phyloP scores from a whole-genome alignment of 1,284 basidiomycete genomes.

The Thecaphora frezii region DNA sequence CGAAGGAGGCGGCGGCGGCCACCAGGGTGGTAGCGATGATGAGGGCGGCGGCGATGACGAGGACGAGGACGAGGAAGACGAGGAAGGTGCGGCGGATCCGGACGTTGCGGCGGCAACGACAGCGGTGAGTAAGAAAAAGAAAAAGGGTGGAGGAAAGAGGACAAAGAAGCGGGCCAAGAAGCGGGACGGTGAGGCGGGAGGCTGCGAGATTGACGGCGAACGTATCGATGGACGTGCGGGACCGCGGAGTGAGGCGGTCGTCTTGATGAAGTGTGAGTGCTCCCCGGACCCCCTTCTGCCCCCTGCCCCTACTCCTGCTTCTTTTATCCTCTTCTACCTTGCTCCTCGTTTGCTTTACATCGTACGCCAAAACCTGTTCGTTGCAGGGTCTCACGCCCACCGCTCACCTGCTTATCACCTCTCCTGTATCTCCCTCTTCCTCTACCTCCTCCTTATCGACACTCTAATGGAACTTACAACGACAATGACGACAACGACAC shows the following conservation, averaged over 20 bases:
- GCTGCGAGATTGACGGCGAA: conserved; percentile 34
- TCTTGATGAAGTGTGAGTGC: conserved; percentile 28
- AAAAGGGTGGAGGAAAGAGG: conserved; percentile 3
- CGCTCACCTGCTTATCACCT: not conserved
- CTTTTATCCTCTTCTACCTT: too few species aligned
- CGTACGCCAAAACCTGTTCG: too few species aligned
- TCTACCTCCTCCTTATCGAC: conserved; percentile 2
- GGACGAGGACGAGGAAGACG: conserved; percentile 5
- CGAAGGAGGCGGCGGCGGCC: conserved; percentile 2
- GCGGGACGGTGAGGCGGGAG: not conserved
- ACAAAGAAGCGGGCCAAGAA: conserved; percentile 5
- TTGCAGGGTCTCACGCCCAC: not conserved
- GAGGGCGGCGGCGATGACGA: conserved; percentile 11
- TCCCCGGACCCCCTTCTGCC: not conserved
- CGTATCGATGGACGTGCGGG: conserved; percentile 44
- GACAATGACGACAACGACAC: too few species aligned
- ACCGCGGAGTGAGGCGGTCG: conserved; percentile 41
- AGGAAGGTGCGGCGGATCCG: conserved; percentile 10
- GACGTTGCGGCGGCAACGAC: too few species aligned
- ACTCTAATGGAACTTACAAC: too few species aligned
- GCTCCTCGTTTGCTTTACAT: too few species aligned
- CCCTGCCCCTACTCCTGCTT: too few species aligned
- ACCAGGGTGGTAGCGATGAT: conserved; percentile 5
- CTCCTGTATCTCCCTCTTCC: conserved; percentile 1
- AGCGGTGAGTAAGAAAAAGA: too few species aligned